Conservation (phyloP, 768 basidiomycete genomes). For the Flagelloscypha sp. region DNA sequence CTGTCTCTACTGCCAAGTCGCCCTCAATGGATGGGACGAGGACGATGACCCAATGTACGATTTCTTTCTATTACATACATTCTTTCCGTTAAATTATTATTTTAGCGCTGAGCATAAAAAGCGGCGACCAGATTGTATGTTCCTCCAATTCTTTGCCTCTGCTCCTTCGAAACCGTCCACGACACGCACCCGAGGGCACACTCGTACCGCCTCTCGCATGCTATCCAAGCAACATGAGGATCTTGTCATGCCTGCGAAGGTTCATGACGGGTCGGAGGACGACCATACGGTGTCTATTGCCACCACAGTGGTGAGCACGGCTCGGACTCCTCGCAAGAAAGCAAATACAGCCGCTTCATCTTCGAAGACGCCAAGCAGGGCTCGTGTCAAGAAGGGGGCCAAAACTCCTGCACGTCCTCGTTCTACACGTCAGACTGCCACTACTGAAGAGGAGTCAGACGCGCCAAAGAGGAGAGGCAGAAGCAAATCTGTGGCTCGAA, state of each 20-base stretch:
- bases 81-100: no score
- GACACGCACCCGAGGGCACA: constrained; percentile 1
- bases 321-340: constrained; percentile 6
- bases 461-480: no score
- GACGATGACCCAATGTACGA: constrained; percentile 83
- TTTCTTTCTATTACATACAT: no score
- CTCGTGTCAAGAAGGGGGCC: constrained; percentile 13
- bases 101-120: no score
- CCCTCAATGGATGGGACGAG: constrained; percentile 80
- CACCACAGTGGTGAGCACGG: constrained; percentile 11
- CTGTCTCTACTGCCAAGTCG: constrained; percentile 77
- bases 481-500: constrained; percentile 3
- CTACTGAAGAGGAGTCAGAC: constrained; percentile 11
- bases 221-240: constrained; percentile 23
- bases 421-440: constrained; percentile 1
- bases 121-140: no score
- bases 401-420: constrained; percentile 9
- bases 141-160: constrained; percentile 30
- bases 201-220: constrained; percentile 16
- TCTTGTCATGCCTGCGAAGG: constrained; percentile 30
- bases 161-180: constrained; percentile 23
- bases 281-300: constrained; percentile 14
- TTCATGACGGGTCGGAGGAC: constrained; percentile 29
- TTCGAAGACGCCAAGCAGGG: constrained; percentile 18
- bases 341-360: constrained; percentile 2